Conservation (phyloP, 2,329 filamentous ascomycete genomes). For the Aspergillus sp. region DNA sequence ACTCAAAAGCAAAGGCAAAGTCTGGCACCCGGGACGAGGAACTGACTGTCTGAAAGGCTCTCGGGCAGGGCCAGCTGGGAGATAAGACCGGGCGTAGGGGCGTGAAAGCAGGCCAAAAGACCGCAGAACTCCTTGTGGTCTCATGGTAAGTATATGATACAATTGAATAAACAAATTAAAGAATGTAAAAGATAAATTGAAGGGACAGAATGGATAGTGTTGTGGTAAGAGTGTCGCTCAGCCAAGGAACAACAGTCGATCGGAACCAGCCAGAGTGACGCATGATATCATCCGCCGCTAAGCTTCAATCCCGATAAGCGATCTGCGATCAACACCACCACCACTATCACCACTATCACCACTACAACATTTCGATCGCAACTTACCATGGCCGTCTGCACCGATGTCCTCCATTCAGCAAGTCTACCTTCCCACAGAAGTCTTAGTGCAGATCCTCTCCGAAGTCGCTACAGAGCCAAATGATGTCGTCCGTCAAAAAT, state of each 20-base stretch:
- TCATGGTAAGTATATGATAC: constrained; percentile 14
- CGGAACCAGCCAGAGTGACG: background rate
- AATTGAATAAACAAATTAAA: background rate
- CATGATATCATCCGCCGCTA: background rate
- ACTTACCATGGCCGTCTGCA: constrained; percentile 10
- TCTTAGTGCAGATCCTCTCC: constrained; percentile 47
- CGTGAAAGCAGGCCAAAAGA: constrained; percentile 23
- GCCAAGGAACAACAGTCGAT: background rate
- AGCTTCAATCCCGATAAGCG: too few relatives aligned
- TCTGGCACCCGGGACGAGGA: constrained; percentile 26
- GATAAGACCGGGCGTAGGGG: constrained; percentile 13
- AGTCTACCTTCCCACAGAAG: constrained; percentile 50
- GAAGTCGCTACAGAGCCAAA: constrained; percentile 32
- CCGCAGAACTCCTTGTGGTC: constrained; percentile 17
- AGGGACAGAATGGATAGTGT: background rate
- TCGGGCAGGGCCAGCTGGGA: constrained; percentile 11
- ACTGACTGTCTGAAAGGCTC: constrained; percentile 25
- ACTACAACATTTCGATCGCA: background rate
- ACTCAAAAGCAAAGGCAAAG: constrained; percentile 46
- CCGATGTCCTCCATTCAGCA: constrained; percentile 14
- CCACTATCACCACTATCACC: background rate
- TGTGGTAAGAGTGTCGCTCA: background rate
- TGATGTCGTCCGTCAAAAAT: constrained; percentile 36
- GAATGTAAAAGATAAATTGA: background rate
- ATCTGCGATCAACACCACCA: background rate